Conservation (phyloP, 345 rosid genomes). For the Moricandia arvensis region DNA sequence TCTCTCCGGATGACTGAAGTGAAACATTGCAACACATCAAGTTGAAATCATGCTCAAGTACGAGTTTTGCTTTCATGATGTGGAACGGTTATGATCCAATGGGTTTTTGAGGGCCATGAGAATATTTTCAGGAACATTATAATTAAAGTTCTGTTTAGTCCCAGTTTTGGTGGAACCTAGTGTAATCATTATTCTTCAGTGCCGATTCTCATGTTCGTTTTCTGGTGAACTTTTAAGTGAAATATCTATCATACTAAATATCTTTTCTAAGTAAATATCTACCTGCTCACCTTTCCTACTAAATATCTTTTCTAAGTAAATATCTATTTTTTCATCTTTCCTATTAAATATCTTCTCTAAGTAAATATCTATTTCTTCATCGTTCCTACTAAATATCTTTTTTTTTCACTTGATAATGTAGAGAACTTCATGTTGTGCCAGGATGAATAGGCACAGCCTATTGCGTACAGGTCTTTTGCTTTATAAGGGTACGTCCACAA, state of each 20-base stretch:
- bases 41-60: not conserved
- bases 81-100: not conserved
- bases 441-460: slow-evolving; percentile 35
- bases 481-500: slow-evolving; percentile 26
- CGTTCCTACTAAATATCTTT: not conserved
- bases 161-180: slow-evolving; percentile 19
- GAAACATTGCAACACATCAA: slow-evolving; percentile 11
- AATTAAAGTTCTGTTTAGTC: not conserved
- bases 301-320: slow-evolving; percentile 12
- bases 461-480: slow-evolving; percentile 27
- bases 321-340: slow-evolving; percentile 1
- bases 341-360: not conserved
- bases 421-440: slow-evolving; percentile 22
- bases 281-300: not conserved
- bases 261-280: not conserved
- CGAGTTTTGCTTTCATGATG: not conserved
- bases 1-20: not conserved
- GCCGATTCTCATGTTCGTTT: slow-evolving; percentile 22
- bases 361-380: slow-evolving; percentile 10
- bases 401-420: slow-evolving; percentile 13
- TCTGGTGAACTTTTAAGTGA: slow-evolving; percentile 7
- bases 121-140: not conserved
- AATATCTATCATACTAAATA: slow-evolving; percentile 12
- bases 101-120: not conserved
- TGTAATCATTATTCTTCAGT: slow-evolving; percentile 22